Percentiles rank a stretch among this genome's conserved stretches.
These are phyloP conservation scores for Curvularia eragrostidis DNA, from an alignment of 2,329 filamentous ascomycete genomes.

Conservation along the genomic window DNA sequence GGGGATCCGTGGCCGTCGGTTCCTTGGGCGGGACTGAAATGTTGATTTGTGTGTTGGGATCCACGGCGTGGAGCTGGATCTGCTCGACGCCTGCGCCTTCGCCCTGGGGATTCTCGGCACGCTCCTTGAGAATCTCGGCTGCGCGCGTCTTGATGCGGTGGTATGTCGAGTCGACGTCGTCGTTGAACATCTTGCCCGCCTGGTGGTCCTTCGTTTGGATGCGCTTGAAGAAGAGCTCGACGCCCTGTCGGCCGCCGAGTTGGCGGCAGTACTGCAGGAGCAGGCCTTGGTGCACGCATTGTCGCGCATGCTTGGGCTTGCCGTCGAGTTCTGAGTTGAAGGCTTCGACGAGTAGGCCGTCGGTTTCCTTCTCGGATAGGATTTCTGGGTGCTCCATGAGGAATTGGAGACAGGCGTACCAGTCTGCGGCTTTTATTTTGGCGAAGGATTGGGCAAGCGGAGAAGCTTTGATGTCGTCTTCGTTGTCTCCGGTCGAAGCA, in stretches of 20 bases:
- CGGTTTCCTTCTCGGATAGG: constrained; percentile 83
- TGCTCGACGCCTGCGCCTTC: constrained; percentile 77
- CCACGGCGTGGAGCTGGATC: constrained; percentile 95
- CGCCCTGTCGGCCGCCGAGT: constrained; percentile 85
- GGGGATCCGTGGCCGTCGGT: constrained; percentile 47
- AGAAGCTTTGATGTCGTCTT: constrained; percentile 78
- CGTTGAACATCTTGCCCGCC: constrained; percentile 87
- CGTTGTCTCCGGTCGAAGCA: constrained; percentile 49
- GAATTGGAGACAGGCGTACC: constrained; percentile 75
- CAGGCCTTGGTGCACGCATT: constrained; percentile 92
- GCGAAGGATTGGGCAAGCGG: constrained; percentile 81
- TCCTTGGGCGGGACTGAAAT: constrained; percentile 78
- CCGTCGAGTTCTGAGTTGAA: constrained; percentile 86
- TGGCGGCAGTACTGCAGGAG: constrained; percentile 94
- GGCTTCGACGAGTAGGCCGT: constrained; percentile 87
- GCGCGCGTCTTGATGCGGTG: constrained; percentile 78
- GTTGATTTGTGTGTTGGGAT: constrained; percentile 89
- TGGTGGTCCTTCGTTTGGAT: constrained; percentile 90
- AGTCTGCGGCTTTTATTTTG: constrained; percentile 77
- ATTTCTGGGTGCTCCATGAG: constrained; percentile 80
- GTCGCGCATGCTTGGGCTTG: constrained; percentile 76
- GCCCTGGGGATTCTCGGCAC: constrained; percentile 57
- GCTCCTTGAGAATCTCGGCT: constrained; percentile 71
- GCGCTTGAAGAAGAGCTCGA: constrained; percentile 92
- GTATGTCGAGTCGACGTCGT: constrained; percentile 92